These are phyloP conservation scores for Mycothermus thermophilus DNA, from an alignment of 495 filamentous ascomycete genomes.

Conservation along the genomic window DNA sequence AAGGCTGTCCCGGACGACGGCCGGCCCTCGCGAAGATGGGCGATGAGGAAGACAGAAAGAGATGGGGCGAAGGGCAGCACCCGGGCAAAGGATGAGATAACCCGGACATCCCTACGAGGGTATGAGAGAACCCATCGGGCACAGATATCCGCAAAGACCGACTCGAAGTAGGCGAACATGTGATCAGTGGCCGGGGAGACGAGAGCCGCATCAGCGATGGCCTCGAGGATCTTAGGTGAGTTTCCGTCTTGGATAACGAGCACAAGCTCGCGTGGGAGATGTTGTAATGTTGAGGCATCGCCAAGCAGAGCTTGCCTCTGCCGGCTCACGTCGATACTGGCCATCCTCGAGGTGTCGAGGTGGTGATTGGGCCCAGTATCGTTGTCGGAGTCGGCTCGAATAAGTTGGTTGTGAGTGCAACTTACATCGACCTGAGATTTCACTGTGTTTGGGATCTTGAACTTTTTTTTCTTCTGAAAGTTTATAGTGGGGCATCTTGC, in stretches of 20 bases:
- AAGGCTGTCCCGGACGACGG: not conserved
- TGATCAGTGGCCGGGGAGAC: conserved; percentile 47
- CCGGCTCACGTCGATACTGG: conserved; percentile 28
- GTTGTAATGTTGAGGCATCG: conserved; percentile 30
- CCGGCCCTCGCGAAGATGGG: conserved; percentile 13
- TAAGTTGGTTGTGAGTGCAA: conserved; percentile 2
- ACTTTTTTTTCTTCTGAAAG: conserved; percentile 22
- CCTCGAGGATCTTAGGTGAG: conserved; percentile 52
- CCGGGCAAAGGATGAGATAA: conserved; percentile 61
- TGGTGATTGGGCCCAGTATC: too few relatives aligned
- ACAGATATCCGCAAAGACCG: conserved; percentile 63
- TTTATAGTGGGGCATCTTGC: conserved; percentile 14
- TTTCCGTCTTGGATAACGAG: conserved; percentile 48
- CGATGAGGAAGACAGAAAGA: conserved; percentile 40
- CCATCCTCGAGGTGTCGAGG: conserved; percentile 21
- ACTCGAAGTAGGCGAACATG: conserved; percentile 57
- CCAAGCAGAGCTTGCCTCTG: conserved; percentile 27
- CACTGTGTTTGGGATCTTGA: conserved; percentile 11
- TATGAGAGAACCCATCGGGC: conserved; percentile 51
- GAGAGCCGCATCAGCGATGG: conserved; percentile 52
- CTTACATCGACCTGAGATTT: not conserved
- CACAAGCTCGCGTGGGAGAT: conserved; percentile 51
- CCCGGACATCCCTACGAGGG: conserved; percentile 29
- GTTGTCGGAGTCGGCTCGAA: conserved; percentile 10
- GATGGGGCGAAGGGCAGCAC: conserved; percentile 68